phyloP scores from a whole-genome alignment of 352 stramenopile species.

The Phytophthora pistaciae region DNA sequence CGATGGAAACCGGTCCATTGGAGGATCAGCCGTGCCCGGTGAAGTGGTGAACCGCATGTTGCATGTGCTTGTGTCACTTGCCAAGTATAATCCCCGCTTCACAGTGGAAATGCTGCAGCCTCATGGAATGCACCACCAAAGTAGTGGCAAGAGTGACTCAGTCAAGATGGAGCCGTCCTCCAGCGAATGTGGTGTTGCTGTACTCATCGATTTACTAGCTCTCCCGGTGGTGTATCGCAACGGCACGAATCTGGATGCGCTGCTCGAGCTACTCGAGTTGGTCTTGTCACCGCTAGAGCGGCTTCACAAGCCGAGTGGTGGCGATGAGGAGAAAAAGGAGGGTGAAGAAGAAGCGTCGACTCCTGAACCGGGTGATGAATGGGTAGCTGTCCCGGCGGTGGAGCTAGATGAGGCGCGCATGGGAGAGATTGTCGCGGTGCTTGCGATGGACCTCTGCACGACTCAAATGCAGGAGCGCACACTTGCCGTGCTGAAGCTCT shows the following conservation, averaged over 20 bases:
- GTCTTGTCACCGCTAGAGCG: conserved; percentile 90
- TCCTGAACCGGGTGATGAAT: conserved; percentile 52
- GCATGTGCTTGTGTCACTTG: conserved; percentile 85
- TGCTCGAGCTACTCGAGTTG: conserved; percentile 93
- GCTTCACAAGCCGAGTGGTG: conserved; percentile 57
- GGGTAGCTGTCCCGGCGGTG: conserved; percentile 74
- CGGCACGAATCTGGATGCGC: conserved; percentile 92
- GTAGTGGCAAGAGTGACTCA: conserved; percentile 8
- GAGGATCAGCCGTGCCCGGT: conserved; percentile 56
- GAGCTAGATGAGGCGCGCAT: conserved; percentile 65
- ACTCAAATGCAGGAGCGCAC: conserved; percentile 86
- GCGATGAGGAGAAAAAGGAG: conserved; percentile 61
- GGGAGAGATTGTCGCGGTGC: conserved; percentile 67
- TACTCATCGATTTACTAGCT: conserved; percentile 92
- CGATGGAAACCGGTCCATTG: conserved; percentile 36
- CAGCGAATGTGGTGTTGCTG: conserved; percentile 55
- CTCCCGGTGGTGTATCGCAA: conserved; percentile 88
- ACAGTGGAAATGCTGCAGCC: conserved; percentile 88
- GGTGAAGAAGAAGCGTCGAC: conserved; percentile 27
- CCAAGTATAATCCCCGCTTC: conserved; percentile 93
- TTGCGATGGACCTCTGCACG: conserved; percentile 85
- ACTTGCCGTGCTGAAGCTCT: conserved; percentile 78
- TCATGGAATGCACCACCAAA: conserved; percentile 58
- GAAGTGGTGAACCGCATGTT: conserved; percentile 93
- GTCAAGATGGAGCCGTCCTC: conserved; percentile 29